Percentiles rank a stretch among this genome's conserved stretches.
These are phyloP conservation scores for Aegilops umbellulata DNA, from an alignment of 176 grass and related monocot species.

Conservation along the genomic window DNA sequence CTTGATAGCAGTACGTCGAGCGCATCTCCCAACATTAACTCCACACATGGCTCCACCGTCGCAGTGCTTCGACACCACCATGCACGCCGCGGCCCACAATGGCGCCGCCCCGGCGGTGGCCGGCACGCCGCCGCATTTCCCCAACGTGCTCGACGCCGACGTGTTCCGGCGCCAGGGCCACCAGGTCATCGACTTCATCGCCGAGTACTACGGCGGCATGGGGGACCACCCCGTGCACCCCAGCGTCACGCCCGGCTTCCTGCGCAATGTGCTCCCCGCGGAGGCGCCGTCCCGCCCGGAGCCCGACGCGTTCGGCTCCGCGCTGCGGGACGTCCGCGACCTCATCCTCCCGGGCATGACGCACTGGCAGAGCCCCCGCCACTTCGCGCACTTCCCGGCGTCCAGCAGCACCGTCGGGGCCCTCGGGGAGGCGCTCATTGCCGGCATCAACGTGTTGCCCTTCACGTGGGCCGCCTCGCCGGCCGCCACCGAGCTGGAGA, in stretches of 20 bases:
- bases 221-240: conserved; percentile 46
- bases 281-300: conserved; percentile 19
- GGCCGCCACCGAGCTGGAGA: conserved; percentile 62
- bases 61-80: conserved; percentile 11
- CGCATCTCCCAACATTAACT: not conserved
- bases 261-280: conserved; percentile 20
- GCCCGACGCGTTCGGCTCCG: conserved; percentile 30
- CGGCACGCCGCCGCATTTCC: not conserved
- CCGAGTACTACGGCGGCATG: conserved; percentile 52
- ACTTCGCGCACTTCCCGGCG: conserved; percentile 56
- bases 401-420: conserved; percentile 41
- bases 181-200: conserved; percentile 51
- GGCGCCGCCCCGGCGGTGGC: not conserved
- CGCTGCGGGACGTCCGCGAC: conserved; percentile 30
- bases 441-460: conserved; percentile 43
- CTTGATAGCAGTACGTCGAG: too few relatives aligned
- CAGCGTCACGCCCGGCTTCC: conserved; percentile 38
- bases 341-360: conserved; percentile 48
- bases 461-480: conserved; percentile 61
- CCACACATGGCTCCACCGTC: conserved; percentile 28
- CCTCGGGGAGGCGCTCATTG: conserved; percentile 46
- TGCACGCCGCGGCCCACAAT: not conserved
- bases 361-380: conserved; percentile 68
- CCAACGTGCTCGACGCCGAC: conserved; percentile 31
- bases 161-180: conserved; percentile 39